Evolutionary conservation across 2,329 filamentous ascomycete genomes (phyloP).

Genomic region (Phyllosticta citrichinensis): DNA sequence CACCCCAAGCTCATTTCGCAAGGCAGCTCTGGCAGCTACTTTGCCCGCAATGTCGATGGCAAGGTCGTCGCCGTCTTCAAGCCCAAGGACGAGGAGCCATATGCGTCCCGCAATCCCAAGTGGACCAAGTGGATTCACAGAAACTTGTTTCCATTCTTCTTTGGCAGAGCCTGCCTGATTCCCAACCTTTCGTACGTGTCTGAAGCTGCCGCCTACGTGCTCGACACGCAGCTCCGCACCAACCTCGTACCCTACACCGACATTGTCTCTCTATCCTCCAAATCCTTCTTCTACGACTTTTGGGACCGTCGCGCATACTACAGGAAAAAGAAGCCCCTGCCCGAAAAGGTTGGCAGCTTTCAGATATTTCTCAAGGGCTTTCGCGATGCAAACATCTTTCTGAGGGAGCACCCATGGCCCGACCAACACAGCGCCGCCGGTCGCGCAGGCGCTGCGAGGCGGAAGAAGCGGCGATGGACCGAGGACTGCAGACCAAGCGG

Average conservation of each 20-base stretch:
- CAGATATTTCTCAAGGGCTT: constrained; percentile 96
- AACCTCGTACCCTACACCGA: constrained; percentile 94
- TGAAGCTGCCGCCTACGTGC: constrained; percentile 90
- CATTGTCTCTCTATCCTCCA: constrained; percentile 86
- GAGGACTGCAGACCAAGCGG: constrained; percentile 68
- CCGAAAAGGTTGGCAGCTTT: constrained; percentile 88
- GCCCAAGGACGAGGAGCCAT: constrained; percentile 97
- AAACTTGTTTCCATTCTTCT: constrained; percentile 95
- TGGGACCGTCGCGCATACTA: constrained; percentile 89
- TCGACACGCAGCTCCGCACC: constrained; percentile 82
- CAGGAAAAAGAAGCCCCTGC: constrained; percentile 75
- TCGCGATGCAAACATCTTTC: constrained; percentile 92
- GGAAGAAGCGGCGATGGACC: constrained; percentile 59
- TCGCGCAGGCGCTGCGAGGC: constrained; percentile 55
- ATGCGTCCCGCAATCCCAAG: constrained; percentile 92
- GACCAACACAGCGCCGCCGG: constrained; percentile 68
- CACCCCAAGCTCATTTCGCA: constrained; percentile 96
- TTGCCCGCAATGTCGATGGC: constrained; percentile 81
- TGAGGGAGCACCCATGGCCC: constrained; percentile 93
- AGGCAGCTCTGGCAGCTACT: constrained; percentile 96
- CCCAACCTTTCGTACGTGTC: constrained; percentile 97
- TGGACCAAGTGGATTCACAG: constrained; percentile 99
- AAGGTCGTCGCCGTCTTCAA: constrained; percentile 98
- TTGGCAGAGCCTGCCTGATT: constrained; percentile 88
- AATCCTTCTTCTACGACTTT: constrained; percentile 96